Evolutionary conservation across 371 early-diverging fungal species (phyloP), one percentile per base, ranked within the genome.

Genomic region (Circinella minor): DNA sequence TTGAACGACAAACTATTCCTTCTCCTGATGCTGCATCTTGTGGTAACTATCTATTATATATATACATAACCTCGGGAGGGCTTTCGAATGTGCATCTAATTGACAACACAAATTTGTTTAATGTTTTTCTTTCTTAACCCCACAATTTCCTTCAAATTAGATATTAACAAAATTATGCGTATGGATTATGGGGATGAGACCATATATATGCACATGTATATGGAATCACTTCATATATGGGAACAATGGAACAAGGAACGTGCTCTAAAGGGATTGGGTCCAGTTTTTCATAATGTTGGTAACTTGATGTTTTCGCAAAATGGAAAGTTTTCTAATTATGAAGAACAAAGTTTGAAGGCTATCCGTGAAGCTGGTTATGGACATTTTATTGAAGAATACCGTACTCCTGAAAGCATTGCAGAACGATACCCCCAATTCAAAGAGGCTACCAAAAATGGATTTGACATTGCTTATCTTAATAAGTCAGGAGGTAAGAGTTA

Each of bases 161-260:
- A 87, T 70, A 85, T 87, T 61, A 84, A 76, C 73, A 87, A 86
- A 69, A 79, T 79, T 10, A 77, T 87, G 17, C 76, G 87, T 36
- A 74, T 74, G 57, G 88, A 88, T 51, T 88, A 88, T 66, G 86
- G 80, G 5, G 51, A 69, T 14, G 80, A 83, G 11, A 61, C 62
- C 14, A 34, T 84, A 4, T 83, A 81, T 62, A 77, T 74, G 76
- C 59, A 75, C 9, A 68, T 89, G 36, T 79, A 74, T 0, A 46
- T 82, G 20, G 79, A 83, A 46, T 74, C 86, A 0, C 70, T 86
- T 43, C 74, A 76, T n/a, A 57, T 69, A 15, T 89, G 85, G 85
- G 74, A 73, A 39, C 71, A 83, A 65, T 88, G 88, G 88, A 86
- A 88, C 67, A 64, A 77, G 55, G 88, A 86, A 48, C 72, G 79